A percentile compares a stretch with the other conserved stretches of the same genome.
These are phyloP conservation scores for Carex myosuroides DNA, from an alignment of 176 grass and related monocot species.

Conservation along the genomic window DNA sequence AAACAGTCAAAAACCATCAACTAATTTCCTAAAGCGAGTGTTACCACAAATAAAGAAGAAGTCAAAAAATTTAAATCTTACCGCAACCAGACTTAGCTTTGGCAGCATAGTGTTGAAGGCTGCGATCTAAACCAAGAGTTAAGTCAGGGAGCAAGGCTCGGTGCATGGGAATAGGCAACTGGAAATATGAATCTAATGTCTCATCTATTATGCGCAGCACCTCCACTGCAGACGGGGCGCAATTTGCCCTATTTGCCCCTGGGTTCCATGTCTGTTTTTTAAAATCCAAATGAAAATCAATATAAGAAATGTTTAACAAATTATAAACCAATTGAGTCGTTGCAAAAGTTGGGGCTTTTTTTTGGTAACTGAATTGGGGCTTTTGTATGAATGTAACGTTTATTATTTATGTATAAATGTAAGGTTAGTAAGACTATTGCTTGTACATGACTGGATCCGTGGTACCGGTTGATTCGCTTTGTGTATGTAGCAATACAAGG, in stretches of 20 bases:
- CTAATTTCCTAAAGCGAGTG: background rate
- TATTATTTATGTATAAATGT: background rate
- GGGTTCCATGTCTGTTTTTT: constrained; percentile 67
- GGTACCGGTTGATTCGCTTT: background rate
- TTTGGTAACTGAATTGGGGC: background rate
- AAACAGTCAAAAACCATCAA: background rate
- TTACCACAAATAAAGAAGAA: background rate
- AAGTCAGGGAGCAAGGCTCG: constrained; percentile 80
- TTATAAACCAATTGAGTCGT: background rate
- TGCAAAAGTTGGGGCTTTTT: background rate
- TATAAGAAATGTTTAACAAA: background rate
- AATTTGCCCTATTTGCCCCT: constrained; percentile 80
- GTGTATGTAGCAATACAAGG: background rate
- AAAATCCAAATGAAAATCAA: constrained; percentile 1
- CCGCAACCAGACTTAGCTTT: constrained; percentile 93
- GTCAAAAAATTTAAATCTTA: constrained; percentile 28
- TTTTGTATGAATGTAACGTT: background rate
- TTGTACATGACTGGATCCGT: background rate
- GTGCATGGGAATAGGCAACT: constrained; percentile 93
- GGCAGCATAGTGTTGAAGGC: constrained; percentile 71
- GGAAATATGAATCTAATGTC: constrained; percentile 88
- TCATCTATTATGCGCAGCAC: constrained; percentile 89
- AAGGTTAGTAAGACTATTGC: background rate
- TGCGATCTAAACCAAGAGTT: constrained; percentile 68
- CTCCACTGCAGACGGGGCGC: constrained; percentile 81